Base-by-base conservation (phyloP, 225 moss, liverwort and hornwort species). In the Polytrichum formosum region DNA sequence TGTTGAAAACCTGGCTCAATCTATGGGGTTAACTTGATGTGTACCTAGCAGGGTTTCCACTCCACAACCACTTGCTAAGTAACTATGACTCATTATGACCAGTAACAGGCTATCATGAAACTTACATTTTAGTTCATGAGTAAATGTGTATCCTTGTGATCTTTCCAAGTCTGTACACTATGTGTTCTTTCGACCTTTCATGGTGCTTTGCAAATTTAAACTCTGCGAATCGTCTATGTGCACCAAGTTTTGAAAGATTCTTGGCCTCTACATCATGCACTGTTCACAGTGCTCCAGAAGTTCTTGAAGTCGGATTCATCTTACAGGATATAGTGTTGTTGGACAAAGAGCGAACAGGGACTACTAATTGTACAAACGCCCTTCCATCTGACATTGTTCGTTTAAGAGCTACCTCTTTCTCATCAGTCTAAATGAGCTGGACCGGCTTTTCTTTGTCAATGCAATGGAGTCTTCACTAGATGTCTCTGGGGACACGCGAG, bases 401-500 rank as follows among this genome's bases (percentile, higher is more conserved):
- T 21, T 56, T 20, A 20, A 58, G 23, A 58, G 20, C 58, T 58
- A 58, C 58, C 58, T 58, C 58, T 56, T 72, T 28, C 72, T 72
- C 72, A 72, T 46, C 26, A 72, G 37, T 66, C 74, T 71, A 72
- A 83, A 83, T 55, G 82, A 78, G 67, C 62, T 75, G 25, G 79
- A 83, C 28, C 82, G 75, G 5, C 65, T 61, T 73, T 79, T 83
- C 72, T 69, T 72, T n/a, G 64, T 46, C 53, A 68, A 71, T n/a
- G 82, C 46, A 23, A 35, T 61, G 46, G 27, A 66, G 27, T 77
- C 68, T 26, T 68, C 82, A 28, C 71, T 68, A 67, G 75, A 75
- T 31, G 71, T 83, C 29, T 75, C 74, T 26, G 82, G 78, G 26
- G 82, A 83, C 23, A 83, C 78, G 22, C 67, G 75, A 30, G 78